Conservation (phyloP, 2,329 filamentous ascomycete genomes). For the Sclerotinia glacialis region DNA sequence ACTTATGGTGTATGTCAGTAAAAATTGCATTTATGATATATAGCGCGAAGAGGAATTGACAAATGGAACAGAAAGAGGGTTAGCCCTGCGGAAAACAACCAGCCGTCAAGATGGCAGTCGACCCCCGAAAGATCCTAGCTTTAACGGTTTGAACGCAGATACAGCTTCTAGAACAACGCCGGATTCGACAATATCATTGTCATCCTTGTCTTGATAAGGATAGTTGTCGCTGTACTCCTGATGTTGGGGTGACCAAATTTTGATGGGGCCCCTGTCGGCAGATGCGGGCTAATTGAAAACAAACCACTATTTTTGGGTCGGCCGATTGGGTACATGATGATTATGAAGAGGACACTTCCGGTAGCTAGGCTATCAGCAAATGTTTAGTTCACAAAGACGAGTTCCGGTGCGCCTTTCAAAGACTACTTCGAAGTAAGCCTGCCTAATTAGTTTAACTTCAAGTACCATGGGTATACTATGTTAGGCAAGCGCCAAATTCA, state of each 20-base stretch:
- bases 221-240: not conserved
- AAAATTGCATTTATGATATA: not conserved
- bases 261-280: not conserved
- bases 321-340: not conserved
- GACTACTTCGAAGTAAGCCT: not conserved
- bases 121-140: not conserved
- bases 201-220: not conserved
- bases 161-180: not conserved
- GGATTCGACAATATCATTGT: not conserved
- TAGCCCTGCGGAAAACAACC: not conserved
- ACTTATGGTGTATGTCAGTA: not conserved
- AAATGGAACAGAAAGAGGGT: not conserved
- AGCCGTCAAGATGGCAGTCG: not conserved
- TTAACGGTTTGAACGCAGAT: not conserved
- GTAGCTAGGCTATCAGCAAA: not conserved
- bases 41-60: not conserved
- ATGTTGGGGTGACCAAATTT: not conserved
- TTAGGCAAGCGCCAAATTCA: not conserved
- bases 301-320: too few relatives aligned
- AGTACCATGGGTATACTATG: not conserved
- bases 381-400: not conserved
- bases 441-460: not conserved
- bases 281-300: not conserved
- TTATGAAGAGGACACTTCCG: not conserved
- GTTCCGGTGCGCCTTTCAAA: too few relatives aligned